Conservation (phyloP, 2,329 filamentous ascomycete genomes). For the Coleophoma crateriformis region DNA sequence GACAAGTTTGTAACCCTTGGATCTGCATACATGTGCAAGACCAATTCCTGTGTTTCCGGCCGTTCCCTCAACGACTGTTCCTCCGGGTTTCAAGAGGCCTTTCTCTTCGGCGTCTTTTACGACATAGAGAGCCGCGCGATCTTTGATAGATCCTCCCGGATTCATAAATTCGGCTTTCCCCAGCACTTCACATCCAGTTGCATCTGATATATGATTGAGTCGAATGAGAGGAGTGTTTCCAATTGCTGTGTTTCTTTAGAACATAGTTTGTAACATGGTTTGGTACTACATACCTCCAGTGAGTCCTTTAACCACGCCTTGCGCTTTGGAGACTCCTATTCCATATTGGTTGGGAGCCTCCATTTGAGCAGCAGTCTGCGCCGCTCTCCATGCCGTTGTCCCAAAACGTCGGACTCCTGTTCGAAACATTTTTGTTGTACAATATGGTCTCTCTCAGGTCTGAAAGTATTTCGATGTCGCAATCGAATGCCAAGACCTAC, state of each 20-base stretch:
- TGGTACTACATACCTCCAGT: constrained; percentile 51
- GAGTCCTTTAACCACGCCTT: constrained; percentile 60
- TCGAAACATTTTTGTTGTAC: constrained; percentile 44
- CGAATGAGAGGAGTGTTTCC: constrained; percentile 95
- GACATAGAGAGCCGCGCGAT: constrained; percentile 90
- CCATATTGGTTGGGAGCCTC: constrained; percentile 48
- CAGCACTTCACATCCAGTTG: constrained; percentile 89
- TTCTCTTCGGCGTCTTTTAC: constrained; percentile 89
- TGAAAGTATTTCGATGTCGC: neutral
- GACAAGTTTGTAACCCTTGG: constrained; percentile 86
- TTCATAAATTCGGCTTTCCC: constrained; percentile 99
- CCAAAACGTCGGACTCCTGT: constrained; percentile 49
- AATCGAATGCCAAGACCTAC: neutral
- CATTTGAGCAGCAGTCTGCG: constrained; percentile 36
- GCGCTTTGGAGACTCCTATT: constrained; percentile 59
- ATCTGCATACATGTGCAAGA: constrained; percentile 91
- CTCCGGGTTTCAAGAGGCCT: constrained; percentile 75
- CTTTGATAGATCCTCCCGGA: constrained; percentile 92
- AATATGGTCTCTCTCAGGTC: neutral
- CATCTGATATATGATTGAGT: constrained; percentile 78
- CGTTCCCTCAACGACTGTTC: constrained; percentile 94
- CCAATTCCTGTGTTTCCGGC: constrained; percentile 98
- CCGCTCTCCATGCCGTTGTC: constrained; percentile 44
- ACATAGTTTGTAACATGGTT: no score
- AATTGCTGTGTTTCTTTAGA: constrained; percentile 52